A percentile compares a stretch with the other conserved stretches of the same genome.
Evolutionary conservation across 495 filamentous ascomycete genomes (phyloP).

Genomic region (Talaromyces ruber): DNA sequence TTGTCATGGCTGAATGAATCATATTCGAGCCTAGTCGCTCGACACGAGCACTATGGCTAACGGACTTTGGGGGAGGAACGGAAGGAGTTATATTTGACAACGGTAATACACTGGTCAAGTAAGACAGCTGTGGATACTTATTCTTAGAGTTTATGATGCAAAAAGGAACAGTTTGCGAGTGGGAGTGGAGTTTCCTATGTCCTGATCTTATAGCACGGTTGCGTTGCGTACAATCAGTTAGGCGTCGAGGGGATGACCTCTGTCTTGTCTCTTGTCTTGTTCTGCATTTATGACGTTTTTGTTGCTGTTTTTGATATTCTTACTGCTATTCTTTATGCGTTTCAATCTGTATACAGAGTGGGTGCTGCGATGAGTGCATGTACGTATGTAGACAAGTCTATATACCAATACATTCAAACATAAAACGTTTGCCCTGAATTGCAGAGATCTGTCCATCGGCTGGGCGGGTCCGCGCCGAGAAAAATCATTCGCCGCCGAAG

Average conservation of each 20-base stretch:
- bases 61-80: neutral
- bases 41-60: slow-evolving; percentile 1
- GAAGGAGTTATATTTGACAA: neutral
- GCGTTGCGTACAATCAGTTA: neutral
- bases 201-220: neutral
- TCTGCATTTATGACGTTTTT: neutral
- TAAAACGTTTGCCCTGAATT: neutral
- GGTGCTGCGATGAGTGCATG: neutral
- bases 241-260: neutral
- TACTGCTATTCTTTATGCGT: neutral
- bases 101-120: neutral
- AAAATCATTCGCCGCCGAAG: neutral
- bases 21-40: neutral
- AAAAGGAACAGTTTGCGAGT: neutral
- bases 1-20: neutral
- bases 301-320: neutral
- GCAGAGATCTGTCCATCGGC: neutral
- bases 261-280: slow-evolving; percentile 9
- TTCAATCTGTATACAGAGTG: neutral
- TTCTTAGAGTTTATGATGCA: neutral
- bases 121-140: neutral
- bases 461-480: neutral
- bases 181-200: neutral
- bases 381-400: neutral
- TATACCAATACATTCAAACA: neutral